These are phyloP conservation scores for Aspergillus felis DNA, from an alignment of 2,329 filamentous ascomycete genomes.

Conservation along the genomic window DNA sequence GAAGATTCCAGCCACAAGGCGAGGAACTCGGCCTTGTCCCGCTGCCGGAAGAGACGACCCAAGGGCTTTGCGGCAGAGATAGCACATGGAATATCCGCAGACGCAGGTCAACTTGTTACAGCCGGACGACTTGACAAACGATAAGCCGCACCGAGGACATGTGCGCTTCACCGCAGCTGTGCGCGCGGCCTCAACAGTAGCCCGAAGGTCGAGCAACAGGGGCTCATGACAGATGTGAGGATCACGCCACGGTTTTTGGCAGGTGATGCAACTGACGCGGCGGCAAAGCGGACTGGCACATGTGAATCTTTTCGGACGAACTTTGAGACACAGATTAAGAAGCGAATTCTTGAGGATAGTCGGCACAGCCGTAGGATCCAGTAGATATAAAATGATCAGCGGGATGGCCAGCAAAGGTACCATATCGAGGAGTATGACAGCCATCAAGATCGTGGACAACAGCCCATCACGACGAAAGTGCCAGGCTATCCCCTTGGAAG, in stretches of 20 bases:
- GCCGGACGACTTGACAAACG: constrained; percentile 87
- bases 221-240: constrained; percentile 89
- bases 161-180: constrained; percentile 92
- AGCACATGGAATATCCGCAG: constrained; percentile 98
- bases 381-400: constrained; percentile 53
- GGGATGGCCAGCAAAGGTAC: constrained; percentile 48
- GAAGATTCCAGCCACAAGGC: constrained; percentile 1
- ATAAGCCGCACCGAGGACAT: constrained; percentile 84
- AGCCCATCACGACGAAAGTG: constrained; percentile 55
- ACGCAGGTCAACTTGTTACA: constrained; percentile 97
- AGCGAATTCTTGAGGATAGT: constrained; percentile 58
- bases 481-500: constrained; percentile 49
- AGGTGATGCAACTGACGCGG: constrained; percentile 73
- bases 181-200: constrained; percentile 87
- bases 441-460: constrained; percentile 50
- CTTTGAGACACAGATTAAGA: constrained; percentile 63
- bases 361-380: constrained; percentile 49
- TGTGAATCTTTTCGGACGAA: constrained; percentile 70
- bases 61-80: constrained; percentile 77
- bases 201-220: constrained; percentile 73
- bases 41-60: constrained; percentile 22
- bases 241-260: constrained; percentile 78
- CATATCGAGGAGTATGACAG: constrained; percentile 41
- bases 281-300: constrained; percentile 69
- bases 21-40: constrained; percentile 6